Base-by-base conservation (phyloP, 768 basidiomycete species). In the Favolaschia claudopus region DNA sequence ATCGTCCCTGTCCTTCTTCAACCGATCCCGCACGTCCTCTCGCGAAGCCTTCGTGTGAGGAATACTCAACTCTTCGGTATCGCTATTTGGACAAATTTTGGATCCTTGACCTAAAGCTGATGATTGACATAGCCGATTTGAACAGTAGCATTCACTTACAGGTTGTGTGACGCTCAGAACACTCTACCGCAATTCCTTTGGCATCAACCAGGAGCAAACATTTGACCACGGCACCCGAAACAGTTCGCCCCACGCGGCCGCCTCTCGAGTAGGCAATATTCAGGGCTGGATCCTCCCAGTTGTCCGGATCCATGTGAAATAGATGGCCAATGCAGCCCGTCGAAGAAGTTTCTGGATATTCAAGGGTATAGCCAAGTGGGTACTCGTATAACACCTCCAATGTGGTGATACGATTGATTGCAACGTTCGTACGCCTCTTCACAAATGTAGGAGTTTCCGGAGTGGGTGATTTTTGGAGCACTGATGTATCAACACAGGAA, bases 251-350 rank as follows among this genome's bases (percentile, higher is more conserved):
- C 44, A 10, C n/a, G 15, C 4, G 24, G 12, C 29, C 39, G 5
- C 51, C 51, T 42, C 31, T 31, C 2, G 51, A 52, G 20, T 52
- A 52, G 12, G 37, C 49, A 31, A 50, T 39, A n/a, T 50, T 31
- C 12, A 34, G 46, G 5, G 33, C n/a, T 14, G 46, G 33, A 36
- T 34, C 20, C 24, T 38, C 12, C 48, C 48, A 50, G 4, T 38
- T 7, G 15, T 38, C 17, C 8, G 48, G 48, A 34, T 38, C 32
- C 28, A 50, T 50, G 1, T 37, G 15, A 19, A 50, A 50, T 24
- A 28, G 34, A 9, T 50, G 44, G 15, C 28, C 44, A 32, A 46
- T 27, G n/a, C 28, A 29, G 1, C 50, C 50, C 5, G 38, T 40
- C n/a, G 50, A 40, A 29, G 38, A 40, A 3, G 50, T 51, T 17